These are phyloP conservation scores for Gaertneriomyces sp. DNA, from an alignment of 192 early-diverging fungal species.

Conservation along the genomic window DNA sequence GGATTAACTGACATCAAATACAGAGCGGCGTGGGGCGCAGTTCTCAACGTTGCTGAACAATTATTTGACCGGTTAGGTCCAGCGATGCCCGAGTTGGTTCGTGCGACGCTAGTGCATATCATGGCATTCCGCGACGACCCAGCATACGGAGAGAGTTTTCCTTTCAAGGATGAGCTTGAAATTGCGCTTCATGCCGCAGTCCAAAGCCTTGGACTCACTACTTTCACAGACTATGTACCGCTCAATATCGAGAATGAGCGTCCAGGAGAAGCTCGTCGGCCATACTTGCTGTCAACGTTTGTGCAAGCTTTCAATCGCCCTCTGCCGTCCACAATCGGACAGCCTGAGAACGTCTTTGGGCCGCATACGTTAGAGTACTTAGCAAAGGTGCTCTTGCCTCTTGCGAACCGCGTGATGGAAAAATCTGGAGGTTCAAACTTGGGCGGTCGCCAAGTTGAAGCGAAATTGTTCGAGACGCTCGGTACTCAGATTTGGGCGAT, in stretches of 20 bases:
- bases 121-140: conserved; percentile 75
- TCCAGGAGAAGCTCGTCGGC: conserved; percentile 60
- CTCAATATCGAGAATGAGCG: conserved; percentile 76
- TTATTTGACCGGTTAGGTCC: conserved; percentile 70
- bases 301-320: conserved; percentile 67
- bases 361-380: conserved; percentile 65
- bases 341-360: conserved; percentile 27
- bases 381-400: conserved; percentile 65
- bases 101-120: conserved; percentile 56
- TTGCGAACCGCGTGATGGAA: conserved; percentile 68
- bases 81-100: conserved; percentile 55
- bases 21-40: conserved; percentile 78
- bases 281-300: conserved; percentile 87
- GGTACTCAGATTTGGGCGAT: conserved; percentile 85
- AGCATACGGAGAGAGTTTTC: conserved; percentile 60
- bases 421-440: conserved; percentile 57
- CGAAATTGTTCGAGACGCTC: conserved; percentile 89
- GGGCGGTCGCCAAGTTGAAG: conserved; percentile 47
- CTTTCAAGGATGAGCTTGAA: conserved; percentile 84
- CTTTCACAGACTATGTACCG: conserved; percentile 70
- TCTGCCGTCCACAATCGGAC: conserved; percentile 5
- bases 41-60: conserved; percentile 71
- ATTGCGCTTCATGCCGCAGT: conserved; percentile 75
- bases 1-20: conserved; percentile 64
- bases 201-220: conserved; percentile 72